Percentiles rank a stretch among this genome's conserved stretches.
These are phyloP conservation scores for Euphrasia confusa DNA, from an alignment of 257 asterid species.

Conservation along the genomic window DNA sequence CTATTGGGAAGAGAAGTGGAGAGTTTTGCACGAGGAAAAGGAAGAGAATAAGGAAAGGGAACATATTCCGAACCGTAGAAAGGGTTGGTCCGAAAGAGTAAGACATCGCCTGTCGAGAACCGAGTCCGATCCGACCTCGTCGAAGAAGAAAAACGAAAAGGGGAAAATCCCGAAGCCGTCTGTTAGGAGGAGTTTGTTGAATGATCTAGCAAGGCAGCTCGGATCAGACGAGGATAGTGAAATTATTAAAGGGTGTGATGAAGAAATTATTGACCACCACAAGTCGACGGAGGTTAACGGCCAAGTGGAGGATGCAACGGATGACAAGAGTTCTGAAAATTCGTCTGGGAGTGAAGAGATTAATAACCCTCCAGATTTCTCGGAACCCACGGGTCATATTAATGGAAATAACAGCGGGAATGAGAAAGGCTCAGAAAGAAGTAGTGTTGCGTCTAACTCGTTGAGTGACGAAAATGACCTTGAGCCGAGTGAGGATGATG, in stretches of 20 bases:
- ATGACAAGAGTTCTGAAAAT: constrained; percentile 25
- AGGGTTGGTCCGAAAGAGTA: constrained; percentile 71
- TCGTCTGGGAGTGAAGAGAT: constrained; percentile 38
- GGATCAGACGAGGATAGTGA: constrained; percentile 43
- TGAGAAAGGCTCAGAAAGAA: constrained; percentile 38
- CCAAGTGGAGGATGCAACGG: constrained; percentile 18
- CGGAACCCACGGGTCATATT: too few species aligned
- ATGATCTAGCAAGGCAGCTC: constrained; percentile 61
- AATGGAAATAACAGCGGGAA: too few species aligned
- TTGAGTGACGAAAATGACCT: constrained; percentile 29
- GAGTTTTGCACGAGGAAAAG: constrained; percentile 51
- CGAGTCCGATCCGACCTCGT: constrained; percentile 60
- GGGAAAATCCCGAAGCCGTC: constrained; percentile 34
- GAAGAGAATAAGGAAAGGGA: constrained; percentile 30
- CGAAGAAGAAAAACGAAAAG: constrained; percentile 21
- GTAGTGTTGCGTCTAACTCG: constrained; percentile 63
- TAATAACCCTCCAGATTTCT: too few species aligned
- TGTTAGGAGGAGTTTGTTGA: constrained; percentile 64
- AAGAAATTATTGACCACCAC: constrained; percentile 14
- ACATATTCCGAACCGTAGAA: constrained; percentile 35
- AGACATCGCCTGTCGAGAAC: constrained; percentile 53
- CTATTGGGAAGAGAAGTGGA: constrained; percentile 93
- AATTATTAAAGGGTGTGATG: not conserved
- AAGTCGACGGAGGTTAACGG: constrained; percentile 26
- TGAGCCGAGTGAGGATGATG: too few species aligned